Evolutionary conservation across 371 early-diverging fungal species (phyloP).

Genomic region (Mortierella sp.): DNA sequence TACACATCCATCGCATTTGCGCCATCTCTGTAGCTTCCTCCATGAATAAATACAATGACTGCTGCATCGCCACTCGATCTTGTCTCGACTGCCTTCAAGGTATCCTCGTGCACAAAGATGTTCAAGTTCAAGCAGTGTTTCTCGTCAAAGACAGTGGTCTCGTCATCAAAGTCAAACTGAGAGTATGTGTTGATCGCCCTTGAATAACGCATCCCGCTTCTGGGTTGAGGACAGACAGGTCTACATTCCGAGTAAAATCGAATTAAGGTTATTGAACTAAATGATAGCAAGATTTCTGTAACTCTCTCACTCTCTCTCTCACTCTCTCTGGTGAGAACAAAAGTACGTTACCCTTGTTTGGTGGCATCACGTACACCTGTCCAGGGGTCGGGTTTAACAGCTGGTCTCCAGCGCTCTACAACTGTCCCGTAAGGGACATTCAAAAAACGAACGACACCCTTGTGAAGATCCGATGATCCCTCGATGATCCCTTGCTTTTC

Average conservation of each 20-base stretch:
- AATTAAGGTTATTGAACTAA: not conserved
- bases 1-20: conserved; percentile 31
- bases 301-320: not conserved
- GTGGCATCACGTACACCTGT: conserved; percentile 41
- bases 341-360: conserved; percentile 23
- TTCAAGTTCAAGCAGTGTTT: conserved; percentile 49
- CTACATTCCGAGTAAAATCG: conserved; percentile 2
- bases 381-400: conserved; percentile 42
- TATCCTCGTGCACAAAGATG: conserved; percentile 43
- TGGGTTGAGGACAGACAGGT: conserved; percentile 30
- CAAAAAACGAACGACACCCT: conserved; percentile 20
- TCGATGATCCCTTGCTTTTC: conserved; percentile 23
- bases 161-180: conserved; percentile 33
- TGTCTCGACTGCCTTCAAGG: conserved; percentile 2
- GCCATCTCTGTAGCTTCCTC: conserved; percentile 42
- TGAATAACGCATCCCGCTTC: conserved; percentile 14
- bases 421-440: conserved; percentile 38
- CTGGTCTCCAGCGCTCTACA: conserved; percentile 36
- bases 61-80: conserved; percentile 6
- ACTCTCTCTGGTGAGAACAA: not conserved
- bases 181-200: conserved; percentile 32
- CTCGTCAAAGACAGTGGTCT: conserved; percentile 22
- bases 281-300: not conserved
- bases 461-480: conserved; percentile 14
- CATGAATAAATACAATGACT: conserved; percentile 41